Evolutionary conservation across 108 stramenopile genomes (phyloP), one percentile per base, ranked within the genome.

Genomic region (Licmophora abbreviata): DNA sequence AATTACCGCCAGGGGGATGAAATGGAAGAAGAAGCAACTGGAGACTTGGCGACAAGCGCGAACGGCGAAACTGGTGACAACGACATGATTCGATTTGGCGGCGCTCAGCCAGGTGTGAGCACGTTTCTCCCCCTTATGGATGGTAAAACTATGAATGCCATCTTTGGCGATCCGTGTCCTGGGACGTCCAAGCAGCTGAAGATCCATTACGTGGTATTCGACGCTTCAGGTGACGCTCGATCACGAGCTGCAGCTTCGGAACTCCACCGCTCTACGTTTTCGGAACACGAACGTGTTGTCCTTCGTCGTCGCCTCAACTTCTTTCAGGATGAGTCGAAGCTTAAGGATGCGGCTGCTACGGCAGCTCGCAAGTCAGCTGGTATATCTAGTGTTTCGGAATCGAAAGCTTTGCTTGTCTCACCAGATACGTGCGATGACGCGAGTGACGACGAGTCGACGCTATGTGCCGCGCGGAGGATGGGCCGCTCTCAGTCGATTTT

Each of bases 91-190:
- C 21, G 30, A 33, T 32, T 38, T 1, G 29, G n/a, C 7, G 47
- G 4, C 34, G 42, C 38, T 28, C 53, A 42, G 27, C 41, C 28
- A 45, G 36, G 7, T 5, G 45, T n/a, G 24, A 25, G 41, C 4
- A 36, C 24, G 17, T 53, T 48, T 8, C 44, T 50, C 33, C 48
- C 58, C 12, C 42, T 73, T 51, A 63, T 67, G 51, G 63, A 59
- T 11, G 73, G 73, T 0, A 52, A 35, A 4, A 27, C 59, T 9
- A 77, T 82, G 81, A 83, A 83, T 47, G 63, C 60, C 21, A 51
- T 77, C 14, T 83, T 83, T 67, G 81, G 81, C 17, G 81, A 83
- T 49, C 77, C 81, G n/a, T 83, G 76, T 44, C 77, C 81, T 0
- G 77, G 81, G 23, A 69, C 65, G 9, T 76, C 77, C 23, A 83